Percentiles rank a stretch among this genome's conserved stretches.
These are phyloP conservation scores for Psidium friedrichsthalianum DNA, from an alignment of 345 rosid species.

Conservation along the genomic window DNA sequence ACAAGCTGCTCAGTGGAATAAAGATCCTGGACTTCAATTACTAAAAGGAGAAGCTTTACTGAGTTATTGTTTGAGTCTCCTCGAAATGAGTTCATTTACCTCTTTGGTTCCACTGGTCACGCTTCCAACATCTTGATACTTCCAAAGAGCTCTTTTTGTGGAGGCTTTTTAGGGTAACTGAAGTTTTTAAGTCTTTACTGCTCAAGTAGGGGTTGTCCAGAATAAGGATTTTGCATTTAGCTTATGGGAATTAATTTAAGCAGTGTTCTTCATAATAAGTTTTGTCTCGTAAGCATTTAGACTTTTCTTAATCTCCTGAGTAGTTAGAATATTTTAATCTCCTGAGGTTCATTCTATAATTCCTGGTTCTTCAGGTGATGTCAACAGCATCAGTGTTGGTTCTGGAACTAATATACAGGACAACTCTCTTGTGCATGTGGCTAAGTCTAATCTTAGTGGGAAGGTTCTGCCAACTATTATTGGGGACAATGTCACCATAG, in stretches of 20 bases:
- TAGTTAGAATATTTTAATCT: background rate
- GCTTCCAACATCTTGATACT: background rate
- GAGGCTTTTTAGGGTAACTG: background rate
- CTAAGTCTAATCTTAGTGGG: conserved; percentile 87
- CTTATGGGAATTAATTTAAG: background rate
- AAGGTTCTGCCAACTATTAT: conserved; percentile 73
- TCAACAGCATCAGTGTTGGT: conserved; percentile 68
- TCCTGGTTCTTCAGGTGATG: conserved; percentile 50
- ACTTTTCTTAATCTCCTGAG: background rate
- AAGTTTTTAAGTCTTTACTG: background rate
- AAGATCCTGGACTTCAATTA: background rate
- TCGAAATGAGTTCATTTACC: background rate
- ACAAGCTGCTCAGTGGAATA: background rate
- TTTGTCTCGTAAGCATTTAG: background rate
- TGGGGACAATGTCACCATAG: conserved; percentile 95
- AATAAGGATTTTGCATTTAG: background rate
- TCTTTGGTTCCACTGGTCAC: background rate
- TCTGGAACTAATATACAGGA: conserved; percentile 95
- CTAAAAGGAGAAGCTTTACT: background rate
- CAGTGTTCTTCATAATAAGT: background rate
- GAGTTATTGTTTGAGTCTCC: background rate
- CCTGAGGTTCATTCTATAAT: background rate
- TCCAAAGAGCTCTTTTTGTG: background rate
- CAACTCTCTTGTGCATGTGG: conserved; percentile 93
- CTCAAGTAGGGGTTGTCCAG: background rate